Evolutionary conservation across 306 rosid species (phyloP).

Genomic region (Cajanus cajan): DNA sequence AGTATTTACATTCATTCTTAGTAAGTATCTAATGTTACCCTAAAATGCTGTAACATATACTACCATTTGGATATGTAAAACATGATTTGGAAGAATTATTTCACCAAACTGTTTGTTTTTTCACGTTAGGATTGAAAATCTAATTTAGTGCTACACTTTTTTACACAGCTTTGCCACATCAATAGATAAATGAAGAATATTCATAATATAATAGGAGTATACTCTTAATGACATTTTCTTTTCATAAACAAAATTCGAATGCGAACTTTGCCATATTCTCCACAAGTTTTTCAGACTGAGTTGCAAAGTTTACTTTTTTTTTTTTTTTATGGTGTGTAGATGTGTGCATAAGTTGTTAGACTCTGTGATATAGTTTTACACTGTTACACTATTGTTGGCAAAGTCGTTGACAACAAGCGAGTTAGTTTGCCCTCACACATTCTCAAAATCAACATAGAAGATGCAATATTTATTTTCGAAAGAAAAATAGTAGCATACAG

Average conservation of each 20-base stretch:
- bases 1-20: neutral
- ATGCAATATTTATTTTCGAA: neutral
- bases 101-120: neutral
- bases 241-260: neutral
- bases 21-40: neutral
- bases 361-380: too few relatives aligned
- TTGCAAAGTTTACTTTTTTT: neutral
- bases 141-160: too few relatives aligned
- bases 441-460: neutral
- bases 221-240: neutral
- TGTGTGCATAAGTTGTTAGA: neutral
- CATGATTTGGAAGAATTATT: neutral
- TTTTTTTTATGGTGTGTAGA: neutral
- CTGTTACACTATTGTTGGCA: neutral
- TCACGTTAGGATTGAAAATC: too few relatives aligned
- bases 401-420: neutral
- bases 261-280: neutral
- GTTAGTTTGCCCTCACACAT: neutral
- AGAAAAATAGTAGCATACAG: neutral
- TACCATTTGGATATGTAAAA: neutral
- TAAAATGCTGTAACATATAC: neutral
- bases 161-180: too few relatives aligned
- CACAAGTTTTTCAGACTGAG: neutral
- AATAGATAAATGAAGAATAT: neutral
- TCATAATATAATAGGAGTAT: neutral